Conservation (phyloP, 768 basidiomycete genomes). For the Agrocybe chaxingu region DNA sequence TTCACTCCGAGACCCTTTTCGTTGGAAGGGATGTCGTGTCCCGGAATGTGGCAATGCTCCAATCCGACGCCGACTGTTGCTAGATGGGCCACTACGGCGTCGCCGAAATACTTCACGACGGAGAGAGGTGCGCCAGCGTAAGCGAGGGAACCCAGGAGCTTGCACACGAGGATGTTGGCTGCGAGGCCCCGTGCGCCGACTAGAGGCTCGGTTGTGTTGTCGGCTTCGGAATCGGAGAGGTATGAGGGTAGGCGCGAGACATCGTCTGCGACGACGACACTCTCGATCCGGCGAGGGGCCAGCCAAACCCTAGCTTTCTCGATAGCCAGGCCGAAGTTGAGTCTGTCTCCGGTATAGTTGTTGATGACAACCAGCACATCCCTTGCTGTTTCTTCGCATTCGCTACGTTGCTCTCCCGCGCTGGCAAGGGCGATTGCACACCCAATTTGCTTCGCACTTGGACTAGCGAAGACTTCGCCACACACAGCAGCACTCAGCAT, state of each 20-base stretch:
- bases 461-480: slow-evolving; percentile 64
- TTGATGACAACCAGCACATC: slow-evolving; percentile 40
- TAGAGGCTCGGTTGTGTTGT: slow-evolving; percentile 18
- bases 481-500: slow-evolving; percentile 54
- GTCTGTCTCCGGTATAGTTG: slow-evolving; percentile 53
- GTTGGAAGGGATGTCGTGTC: slow-evolving; percentile 22
- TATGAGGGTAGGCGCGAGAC: slow-evolving; percentile 33
- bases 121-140: slow-evolving; percentile 34
- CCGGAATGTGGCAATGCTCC: slow-evolving; percentile 60
- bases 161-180: slow-evolving; percentile 50
- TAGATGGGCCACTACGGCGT: slow-evolving; percentile 28
- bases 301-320: slow-evolving; percentile 42
- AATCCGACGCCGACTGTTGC: slow-evolving; percentile 39
- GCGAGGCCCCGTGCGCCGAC: slow-evolving; percentile 50
- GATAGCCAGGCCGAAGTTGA: slow-evolving; percentile 57
- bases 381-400: slow-evolving; percentile 1
- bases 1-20: slow-evolving; percentile 17
- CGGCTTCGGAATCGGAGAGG: too few species aligned
- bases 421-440: not conserved
- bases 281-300: slow-evolving; percentile 31
- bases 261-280: slow-evolving; percentile 54
- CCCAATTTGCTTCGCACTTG: slow-evolving; percentile 53
- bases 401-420: slow-evolving; percentile 2
- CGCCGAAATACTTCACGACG: slow-evolving; percentile 30
- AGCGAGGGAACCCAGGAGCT: slow-evolving; percentile 50